Evolutionary conservation across 106 monocot species (phyloP), one percentile per base, ranked within the genome.

Genomic region (Acorus calamus): DNA sequence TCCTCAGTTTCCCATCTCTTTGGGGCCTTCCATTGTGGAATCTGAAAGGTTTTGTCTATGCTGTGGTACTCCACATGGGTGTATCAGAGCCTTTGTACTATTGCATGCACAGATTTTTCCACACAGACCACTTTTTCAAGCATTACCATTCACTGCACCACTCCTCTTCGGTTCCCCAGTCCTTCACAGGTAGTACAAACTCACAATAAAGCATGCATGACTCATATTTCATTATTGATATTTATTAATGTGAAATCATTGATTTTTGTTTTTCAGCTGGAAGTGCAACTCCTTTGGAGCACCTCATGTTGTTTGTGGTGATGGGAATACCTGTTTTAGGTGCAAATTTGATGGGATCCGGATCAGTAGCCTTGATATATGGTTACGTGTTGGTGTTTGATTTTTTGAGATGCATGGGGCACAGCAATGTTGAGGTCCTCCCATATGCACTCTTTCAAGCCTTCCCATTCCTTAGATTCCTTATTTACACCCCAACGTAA

Each of bases 401-500:
- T 55, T 8, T 3, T 10, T 13, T n/a, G 11, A 55, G 11, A 13
- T 55, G 10, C 55, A 55, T 55, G 10, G 11, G 11, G 55, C 11
- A n/a, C 55, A 4, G 11, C 11, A 55, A 55, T 4, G 55, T 55
- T 2, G 55, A 55, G 55, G 10, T 8, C 6, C 4, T 55, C 66
- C 69, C 84, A 9, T n/a, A 60, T 59, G 8, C 63, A 11, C 67
- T 83, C 41, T 96, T 84, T 63, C 52, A 76, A 42, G 52, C 81
- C 12, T 44, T 76, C 14, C 87, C 94, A 7, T 52, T 74, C 11
- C 81, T 96, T 59, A 74, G 75, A 65, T 90, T 84, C 75, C 72
- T 96, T 64, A 69, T 91, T 74, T 87, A 80, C 72, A 90, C 90
- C 2, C 96, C 96, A 3, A 78, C 87, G 96, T 96, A 83, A 80